Evolutionary conservation across 352 stramenopile genomes (phyloP).

Genomic region (Phytophthora megakarya): DNA sequence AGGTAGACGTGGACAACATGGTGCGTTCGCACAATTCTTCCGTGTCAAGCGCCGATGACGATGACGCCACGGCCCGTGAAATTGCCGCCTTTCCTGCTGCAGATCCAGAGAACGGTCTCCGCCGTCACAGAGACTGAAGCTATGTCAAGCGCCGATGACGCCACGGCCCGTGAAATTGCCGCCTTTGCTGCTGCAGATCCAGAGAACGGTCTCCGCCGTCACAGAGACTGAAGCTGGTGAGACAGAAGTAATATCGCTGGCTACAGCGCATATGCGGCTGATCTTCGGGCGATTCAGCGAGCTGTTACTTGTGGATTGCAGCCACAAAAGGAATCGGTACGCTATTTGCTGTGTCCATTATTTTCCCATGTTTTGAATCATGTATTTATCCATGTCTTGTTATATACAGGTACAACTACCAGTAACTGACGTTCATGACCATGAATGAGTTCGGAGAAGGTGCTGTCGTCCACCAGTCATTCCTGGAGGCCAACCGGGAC

Average conservation of each 20-base stretch:
- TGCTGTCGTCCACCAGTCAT: too few species aligned
- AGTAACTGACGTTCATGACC: too few species aligned
- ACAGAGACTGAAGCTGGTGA: slow-evolving; percentile 4
- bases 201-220: not conserved
- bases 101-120: too few species aligned
- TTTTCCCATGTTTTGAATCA: slow-evolving; percentile 1
- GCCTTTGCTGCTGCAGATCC: slow-evolving; percentile 1
- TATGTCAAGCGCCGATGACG: too few species aligned
- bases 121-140: not conserved
- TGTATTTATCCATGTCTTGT: too few species aligned
- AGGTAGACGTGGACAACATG: slow-evolving; percentile 16
- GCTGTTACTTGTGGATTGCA: slow-evolving; percentile 19
- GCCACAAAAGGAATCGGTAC: slow-evolving; percentile 23
- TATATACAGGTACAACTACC: too few species aligned
- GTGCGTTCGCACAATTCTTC: not conserved
- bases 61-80: slow-evolving; percentile 12
- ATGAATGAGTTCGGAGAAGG: too few species aligned
- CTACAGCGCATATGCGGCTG: slow-evolving; percentile 3
- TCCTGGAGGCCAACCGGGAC: slow-evolving; percentile 1
- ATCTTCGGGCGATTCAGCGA: slow-evolving; percentile 14
- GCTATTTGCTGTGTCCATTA: not conserved
- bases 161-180: not conserved
- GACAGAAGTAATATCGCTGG: slow-evolving; percentile 11
- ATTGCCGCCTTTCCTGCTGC: too few species aligned
- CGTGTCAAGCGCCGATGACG: slow-evolving; percentile 6